A percentile compares a stretch with the other conserved stretches of the same genome.
These are phyloP conservation scores for Chiua virens DNA, from an alignment of 768 basidiomycete species.

Conservation along the genomic window DNA sequence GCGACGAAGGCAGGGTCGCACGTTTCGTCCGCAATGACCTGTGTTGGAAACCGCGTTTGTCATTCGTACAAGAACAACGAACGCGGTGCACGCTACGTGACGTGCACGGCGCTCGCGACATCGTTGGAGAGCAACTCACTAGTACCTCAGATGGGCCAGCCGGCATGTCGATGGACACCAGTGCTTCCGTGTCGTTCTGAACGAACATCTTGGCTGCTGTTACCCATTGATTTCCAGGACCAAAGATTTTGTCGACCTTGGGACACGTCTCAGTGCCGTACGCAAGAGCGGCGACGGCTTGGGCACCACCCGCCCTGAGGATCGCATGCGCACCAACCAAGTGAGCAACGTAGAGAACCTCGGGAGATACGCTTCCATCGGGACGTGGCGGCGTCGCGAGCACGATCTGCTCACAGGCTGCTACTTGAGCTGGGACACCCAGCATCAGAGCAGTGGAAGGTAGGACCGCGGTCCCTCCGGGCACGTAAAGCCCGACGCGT, in stretches of 20 bases:
- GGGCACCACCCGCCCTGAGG: constrained; percentile 93
- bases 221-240: constrained; percentile 99
- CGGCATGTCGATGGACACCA: constrained; percentile 98
- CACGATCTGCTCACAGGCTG: constrained; percentile 89
- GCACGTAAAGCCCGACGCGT: constrained; percentile 94
- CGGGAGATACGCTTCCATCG: constrained; percentile 92
- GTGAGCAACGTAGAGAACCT: constrained; percentile 95
- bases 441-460: constrained; percentile 98
- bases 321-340: constrained; percentile 89
- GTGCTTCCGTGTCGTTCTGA: constrained; percentile 95
- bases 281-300: constrained; percentile 94
- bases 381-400: constrained; percentile 94
- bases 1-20: constrained; percentile 90
- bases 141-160: constrained; percentile 97
- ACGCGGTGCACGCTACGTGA: constrained; percentile 53
- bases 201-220: constrained; percentile 99
- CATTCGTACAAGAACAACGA: constrained; percentile 39
- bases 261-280: constrained; percentile 95
- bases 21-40: constrained; percentile 94
- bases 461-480: constrained; percentile 94
- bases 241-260: constrained; percentile 99
- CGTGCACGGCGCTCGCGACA: constrained; percentile 58
- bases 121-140: constrained; percentile 42
- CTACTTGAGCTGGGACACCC: constrained; percentile 96
- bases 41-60: constrained; percentile 24